phyloP scores from a whole-genome alignment of 768 basidiomycete genomes.

The Naganishia friedmannii region DNA sequence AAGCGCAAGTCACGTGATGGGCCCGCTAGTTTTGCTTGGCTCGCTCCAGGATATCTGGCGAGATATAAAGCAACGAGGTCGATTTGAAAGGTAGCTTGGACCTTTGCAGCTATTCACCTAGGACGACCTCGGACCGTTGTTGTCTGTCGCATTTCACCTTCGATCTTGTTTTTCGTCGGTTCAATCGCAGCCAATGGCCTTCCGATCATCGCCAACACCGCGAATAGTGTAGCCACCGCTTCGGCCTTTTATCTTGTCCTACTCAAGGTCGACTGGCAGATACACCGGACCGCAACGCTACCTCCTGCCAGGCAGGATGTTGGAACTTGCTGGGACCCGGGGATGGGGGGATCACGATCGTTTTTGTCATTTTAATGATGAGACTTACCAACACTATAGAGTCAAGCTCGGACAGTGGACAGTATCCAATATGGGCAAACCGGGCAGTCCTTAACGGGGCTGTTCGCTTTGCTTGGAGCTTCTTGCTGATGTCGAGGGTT shows the following conservation, averaged over 20 bases:
- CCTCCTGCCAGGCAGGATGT: too few species aligned
- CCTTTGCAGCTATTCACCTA: too few species aligned
- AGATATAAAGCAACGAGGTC: too few species aligned
- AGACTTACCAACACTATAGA: constrained; percentile 35
- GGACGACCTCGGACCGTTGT: neutral
- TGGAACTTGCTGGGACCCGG: too few species aligned
- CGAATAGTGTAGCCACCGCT: neutral
- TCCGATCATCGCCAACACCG: neutral
- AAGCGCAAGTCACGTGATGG: neutral
- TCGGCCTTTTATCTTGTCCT: neutral
- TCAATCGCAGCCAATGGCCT: constrained; percentile 18
- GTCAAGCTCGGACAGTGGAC: constrained; percentile 33
- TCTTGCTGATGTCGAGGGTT: constrained; percentile 33
- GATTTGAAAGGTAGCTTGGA: too few species aligned
- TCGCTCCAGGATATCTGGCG: neutral
- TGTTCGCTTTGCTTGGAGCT: constrained; percentile 20
- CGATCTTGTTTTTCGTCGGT: constrained; percentile 17
- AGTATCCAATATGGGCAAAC: constrained; percentile 22
- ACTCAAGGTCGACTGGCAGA: neutral
- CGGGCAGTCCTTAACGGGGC: neutral
- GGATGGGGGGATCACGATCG: neutral
- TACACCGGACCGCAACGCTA: neutral
- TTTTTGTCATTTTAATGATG: constrained; percentile 31
- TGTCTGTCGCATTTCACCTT: constrained; percentile 3
- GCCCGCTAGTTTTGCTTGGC: neutral